phyloP scores from a whole-genome alignment of 768 basidiomycete species.

The Leccinum aurantiacum region DNA sequence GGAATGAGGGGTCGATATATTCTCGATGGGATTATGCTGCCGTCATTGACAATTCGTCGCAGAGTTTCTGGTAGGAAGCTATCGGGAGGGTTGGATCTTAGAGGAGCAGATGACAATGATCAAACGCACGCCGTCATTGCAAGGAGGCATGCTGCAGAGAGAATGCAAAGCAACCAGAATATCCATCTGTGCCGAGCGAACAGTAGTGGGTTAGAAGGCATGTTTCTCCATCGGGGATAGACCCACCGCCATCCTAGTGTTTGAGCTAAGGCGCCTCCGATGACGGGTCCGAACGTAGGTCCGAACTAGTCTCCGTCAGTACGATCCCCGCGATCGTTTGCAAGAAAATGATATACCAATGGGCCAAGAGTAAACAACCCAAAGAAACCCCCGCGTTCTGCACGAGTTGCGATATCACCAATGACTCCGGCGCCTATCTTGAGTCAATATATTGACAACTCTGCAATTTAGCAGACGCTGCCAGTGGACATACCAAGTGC shows the following conservation, averaged over 20 bases:
- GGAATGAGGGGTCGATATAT: conserved; percentile 30
- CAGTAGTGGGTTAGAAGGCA: neutral
- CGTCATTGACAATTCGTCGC: conserved; percentile 29
- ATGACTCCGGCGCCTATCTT: conserved; percentile 68
- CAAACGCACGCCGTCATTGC: conserved; percentile 13
- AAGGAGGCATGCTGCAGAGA: conserved; percentile 16
- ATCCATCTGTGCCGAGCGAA: conserved; percentile 16
- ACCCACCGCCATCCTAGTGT: conserved; percentile 63
- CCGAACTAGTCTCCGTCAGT: conserved; percentile 42
- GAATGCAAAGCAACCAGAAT: conserved; percentile 24
- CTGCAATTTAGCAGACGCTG: neutral
- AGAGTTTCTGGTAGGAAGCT: conserved; percentile 28
- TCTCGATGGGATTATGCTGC: conserved; percentile 28
- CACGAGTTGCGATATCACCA: conserved; percentile 70
- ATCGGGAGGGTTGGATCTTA: neutral
- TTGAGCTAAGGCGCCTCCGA: conserved; percentile 56
- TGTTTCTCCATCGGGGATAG: neutral
- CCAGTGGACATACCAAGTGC: conserved; percentile 53
- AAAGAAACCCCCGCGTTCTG: conserved; percentile 73
- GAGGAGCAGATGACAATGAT: no score
- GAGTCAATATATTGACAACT: conserved; percentile 1
- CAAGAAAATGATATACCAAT: conserved; percentile 40
- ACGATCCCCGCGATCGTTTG: neutral
- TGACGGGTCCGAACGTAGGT: conserved; percentile 48
- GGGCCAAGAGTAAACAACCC: conserved; percentile 67